phyloP scores from a whole-genome alignment of 179 eudicot genomes.

The Heliamphora pulchella region DNA sequence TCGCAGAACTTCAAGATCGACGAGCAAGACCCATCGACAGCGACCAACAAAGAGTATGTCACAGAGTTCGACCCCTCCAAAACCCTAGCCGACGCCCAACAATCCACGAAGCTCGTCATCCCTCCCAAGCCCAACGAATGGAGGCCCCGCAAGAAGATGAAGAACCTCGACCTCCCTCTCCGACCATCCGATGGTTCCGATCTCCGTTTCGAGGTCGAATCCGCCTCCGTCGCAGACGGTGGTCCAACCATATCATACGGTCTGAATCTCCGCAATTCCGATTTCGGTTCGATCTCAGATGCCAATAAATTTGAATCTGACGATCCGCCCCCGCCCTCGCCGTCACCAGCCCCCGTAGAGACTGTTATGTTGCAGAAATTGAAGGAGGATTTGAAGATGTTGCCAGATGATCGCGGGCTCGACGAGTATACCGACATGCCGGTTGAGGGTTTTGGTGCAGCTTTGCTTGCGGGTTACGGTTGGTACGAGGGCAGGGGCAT shows the following conservation, averaged over 20 bases:
- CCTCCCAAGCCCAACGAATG: constrained; percentile 63
- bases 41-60: constrained; percentile 31
- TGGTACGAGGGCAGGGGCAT: constrained; percentile 81
- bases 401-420: constrained; percentile 54
- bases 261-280: constrained; percentile 44
- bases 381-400: constrained; percentile 52
- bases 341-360: constrained; percentile 26
- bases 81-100: constrained; percentile 24
- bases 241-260: constrained; percentile 42
- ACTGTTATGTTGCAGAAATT: constrained; percentile 46
- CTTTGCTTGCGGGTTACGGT: constrained; percentile 74
- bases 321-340: neutral
- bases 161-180: constrained; percentile 55
- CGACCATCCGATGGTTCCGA: constrained; percentile 24
- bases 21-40: neutral
- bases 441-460: constrained; percentile 70
- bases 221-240: constrained; percentile 2
- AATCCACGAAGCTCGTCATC: constrained; percentile 28
- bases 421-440: constrained; percentile 66
- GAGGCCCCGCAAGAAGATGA: constrained; percentile 53
- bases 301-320: neutral
- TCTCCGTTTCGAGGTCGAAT: constrained; percentile 43
- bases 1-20: constrained; percentile 10
- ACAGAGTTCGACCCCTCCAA: constrained; percentile 56
- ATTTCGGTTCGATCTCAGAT: neutral